A percentile compares a stretch with the other conserved stretches of the same genome.
Evolutionary conservation across 441 rosid genomes (phyloP).

Genomic region (Pelargonium cotyledonis): DNA sequence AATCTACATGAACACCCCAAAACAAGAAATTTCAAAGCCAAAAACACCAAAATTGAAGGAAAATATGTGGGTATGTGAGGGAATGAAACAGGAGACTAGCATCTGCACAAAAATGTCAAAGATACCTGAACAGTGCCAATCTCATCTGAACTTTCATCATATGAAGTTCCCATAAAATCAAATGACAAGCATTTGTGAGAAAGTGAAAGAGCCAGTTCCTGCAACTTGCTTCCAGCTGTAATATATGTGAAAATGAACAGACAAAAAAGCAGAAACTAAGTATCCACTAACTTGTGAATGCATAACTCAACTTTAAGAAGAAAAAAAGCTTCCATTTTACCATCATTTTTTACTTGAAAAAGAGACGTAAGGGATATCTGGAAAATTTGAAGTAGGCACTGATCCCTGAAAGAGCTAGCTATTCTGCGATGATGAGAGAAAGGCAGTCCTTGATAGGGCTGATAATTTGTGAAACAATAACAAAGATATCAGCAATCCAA

Average conservation of each 20-base stretch:
- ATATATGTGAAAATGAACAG: background rate
- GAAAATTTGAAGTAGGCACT: constrained; percentile 85
- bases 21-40: constrained; percentile 5
- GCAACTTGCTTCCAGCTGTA: constrained; percentile 24
- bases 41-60: background rate
- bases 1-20: constrained; percentile 15
- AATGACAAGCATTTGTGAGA: constrained; percentile 30
- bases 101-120: constrained; percentile 6
- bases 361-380: constrained; percentile 89
- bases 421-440: constrained; percentile 87
- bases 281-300: background rate
- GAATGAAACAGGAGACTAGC: constrained; percentile 1
- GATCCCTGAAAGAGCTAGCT: constrained; percentile 91
- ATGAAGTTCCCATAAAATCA: constrained; percentile 29
- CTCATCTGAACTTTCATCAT: constrained; percentile 31
- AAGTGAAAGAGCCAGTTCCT: constrained; percentile 26
- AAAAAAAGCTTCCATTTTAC: constrained; percentile 32
- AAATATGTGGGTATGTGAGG: background rate
- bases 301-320: background rate
- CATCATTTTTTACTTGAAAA: constrained; percentile 83
- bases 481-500: constrained; percentile 20
- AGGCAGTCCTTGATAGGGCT: constrained; percentile 83
- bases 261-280: background rate
- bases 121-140: constrained; percentile 29
- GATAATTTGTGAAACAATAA: constrained; percentile 24